Evolutionary conservation across 768 basidiomycete species (phyloP), one percentile per base, ranked within the genome.

Genomic region (Lactarius trivialis): DNA sequence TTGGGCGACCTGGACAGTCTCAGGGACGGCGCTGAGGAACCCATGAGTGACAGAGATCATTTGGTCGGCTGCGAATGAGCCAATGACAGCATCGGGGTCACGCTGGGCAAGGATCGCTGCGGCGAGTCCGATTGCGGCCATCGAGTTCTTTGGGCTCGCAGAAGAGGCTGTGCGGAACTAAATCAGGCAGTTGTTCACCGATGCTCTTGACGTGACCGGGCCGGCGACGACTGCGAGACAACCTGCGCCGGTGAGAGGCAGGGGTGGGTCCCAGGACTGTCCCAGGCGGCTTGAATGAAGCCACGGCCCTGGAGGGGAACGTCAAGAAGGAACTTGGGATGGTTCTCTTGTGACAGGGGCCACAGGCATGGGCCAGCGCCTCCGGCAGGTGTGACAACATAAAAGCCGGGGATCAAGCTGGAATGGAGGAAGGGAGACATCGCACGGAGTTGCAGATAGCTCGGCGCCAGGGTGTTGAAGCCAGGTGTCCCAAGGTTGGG

Each of bases 111-210:
- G 81, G 58, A 93, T 77, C 19, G 90, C 89, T 8, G 91, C 91
- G 21, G 91, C 91, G 62, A 93, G 85, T 65, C 91, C 91, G 67
- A 93, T 93, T 63, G 91, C 91, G 34, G 88, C 91, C 87, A 91
- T 92, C 0, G 89, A 91, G 45, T n/a, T 93, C 91, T 69, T 92
- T 93, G 7, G 91, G 88, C 19, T 93, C 91, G 65, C 87, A 88
- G 69, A 93, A 81, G 43, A 93, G 76, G 71, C 92, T 93, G 68
- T 81, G 68, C 3, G 76, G 58, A 21, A 83, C 76, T 30, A 93
- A 78, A 61, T 93, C 91, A 1, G 91, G 91, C 4, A 93, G 81
- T 71, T 93, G 91, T 58, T 88, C 86, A 52, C 77, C 79, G 61
- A 93, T 92, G 58, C 82, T 80, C 70, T 78, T 82, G 65, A 89